A percentile compares a stretch with the other conserved stretches of the same genome.
phyloP scores from a whole-genome alignment of 176 grass and related monocot species.

The Saccharum officinarum region DNA sequence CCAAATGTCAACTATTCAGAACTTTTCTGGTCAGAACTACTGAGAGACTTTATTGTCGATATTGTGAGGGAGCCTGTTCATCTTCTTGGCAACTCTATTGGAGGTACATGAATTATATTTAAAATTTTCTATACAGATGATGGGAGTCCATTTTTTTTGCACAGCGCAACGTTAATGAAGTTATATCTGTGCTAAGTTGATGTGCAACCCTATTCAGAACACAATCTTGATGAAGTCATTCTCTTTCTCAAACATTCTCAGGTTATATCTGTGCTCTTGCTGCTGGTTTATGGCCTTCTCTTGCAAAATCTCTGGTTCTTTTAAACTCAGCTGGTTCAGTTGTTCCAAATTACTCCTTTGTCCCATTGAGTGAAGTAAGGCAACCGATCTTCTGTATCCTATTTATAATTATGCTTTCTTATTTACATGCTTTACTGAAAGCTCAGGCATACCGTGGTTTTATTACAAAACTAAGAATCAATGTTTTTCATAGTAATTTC shows the following conservation, averaged over 20 bases:
- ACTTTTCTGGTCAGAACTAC: conserved; percentile 88
- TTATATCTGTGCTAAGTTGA: not conserved
- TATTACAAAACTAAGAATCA: not conserved
- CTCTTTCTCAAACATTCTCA: conserved; percentile 37
- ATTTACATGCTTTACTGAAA: conserved; percentile 16
- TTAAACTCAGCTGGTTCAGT: conserved; percentile 89
- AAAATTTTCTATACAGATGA: conserved; percentile 10
- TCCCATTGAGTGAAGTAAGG: conserved; percentile 72
- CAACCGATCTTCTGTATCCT: conserved; percentile 1
- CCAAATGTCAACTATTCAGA: conserved; percentile 79
- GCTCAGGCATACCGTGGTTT: conserved; percentile 10
- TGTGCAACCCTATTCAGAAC: not conserved
- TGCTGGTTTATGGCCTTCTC: conserved; percentile 79
- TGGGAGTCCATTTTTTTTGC: not conserved
- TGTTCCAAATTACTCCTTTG: conserved; percentile 69
- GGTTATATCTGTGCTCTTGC: conserved; percentile 77
- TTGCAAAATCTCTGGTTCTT: conserved; percentile 84
- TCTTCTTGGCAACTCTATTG: conserved; percentile 96
- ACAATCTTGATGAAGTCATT: not conserved
- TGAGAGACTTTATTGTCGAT: conserved; percentile 82
- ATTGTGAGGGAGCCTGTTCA: conserved; percentile 78
- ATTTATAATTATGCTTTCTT: conserved; percentile 19
- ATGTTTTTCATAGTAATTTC: not conserved
- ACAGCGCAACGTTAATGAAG: not conserved
- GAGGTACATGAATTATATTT: conserved; percentile 59